A percentile compares a stretch with the other conserved stretches of the same genome.
Evolutionary conservation across 1,284 basidiomycete genomes (phyloP).

Genomic region (Malassezia psittaci): DNA sequence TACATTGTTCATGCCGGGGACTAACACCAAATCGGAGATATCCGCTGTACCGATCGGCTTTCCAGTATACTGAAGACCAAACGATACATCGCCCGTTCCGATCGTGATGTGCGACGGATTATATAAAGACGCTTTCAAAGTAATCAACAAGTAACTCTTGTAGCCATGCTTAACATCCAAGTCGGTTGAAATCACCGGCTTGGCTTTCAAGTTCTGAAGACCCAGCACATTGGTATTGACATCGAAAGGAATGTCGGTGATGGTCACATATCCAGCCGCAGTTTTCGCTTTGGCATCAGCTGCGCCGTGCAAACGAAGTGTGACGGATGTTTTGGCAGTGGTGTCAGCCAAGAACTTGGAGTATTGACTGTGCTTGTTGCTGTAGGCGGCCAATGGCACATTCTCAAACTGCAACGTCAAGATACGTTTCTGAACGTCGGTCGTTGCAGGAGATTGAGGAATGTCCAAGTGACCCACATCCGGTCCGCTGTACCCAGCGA

Average conservation of each 20-base stretch:
- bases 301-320: conserved; percentile 56
- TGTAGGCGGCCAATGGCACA: conserved; percentile 58
- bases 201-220: conserved; percentile 59
- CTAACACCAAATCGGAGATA: conserved; percentile 50
- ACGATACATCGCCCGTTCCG: conserved; percentile 59
- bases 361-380: conserved; percentile 54
- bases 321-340: conserved; percentile 54
- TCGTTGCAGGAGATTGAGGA: conserved; percentile 57
- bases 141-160: conserved; percentile 62
- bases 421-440: conserved; percentile 58
- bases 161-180: conserved; percentile 65
- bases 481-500: conserved; percentile 54
- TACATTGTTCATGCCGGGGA: conserved; percentile 28
- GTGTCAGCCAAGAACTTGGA: conserved; percentile 61
- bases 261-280: conserved; percentile 59
- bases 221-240: conserved; percentile 59
- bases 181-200: conserved; percentile 56
- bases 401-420: conserved; percentile 59
- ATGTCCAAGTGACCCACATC: conserved; percentile 59
- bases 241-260: conserved; percentile 58
- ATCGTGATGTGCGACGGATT: conserved; percentile 61
- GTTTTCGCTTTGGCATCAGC: conserved; percentile 59
- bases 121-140: conserved; percentile 51
- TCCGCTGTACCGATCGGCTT: conserved; percentile 58
- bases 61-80: conserved; percentile 56